Evolutionary conservation across 1,284 basidiomycete species (phyloP).

Genomic region (Puccinia hordei): DNA sequence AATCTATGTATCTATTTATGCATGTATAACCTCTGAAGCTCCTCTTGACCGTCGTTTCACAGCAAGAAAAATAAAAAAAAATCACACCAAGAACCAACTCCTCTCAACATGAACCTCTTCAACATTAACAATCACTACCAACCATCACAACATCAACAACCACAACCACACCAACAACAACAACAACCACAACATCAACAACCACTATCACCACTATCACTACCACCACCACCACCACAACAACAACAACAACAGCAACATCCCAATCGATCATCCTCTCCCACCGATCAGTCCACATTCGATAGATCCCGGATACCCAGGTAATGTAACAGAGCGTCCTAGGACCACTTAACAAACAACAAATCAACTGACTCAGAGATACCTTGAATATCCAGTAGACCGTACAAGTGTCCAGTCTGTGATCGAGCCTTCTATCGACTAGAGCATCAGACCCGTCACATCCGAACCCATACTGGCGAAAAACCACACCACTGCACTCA

Average conservation of each 20-base stretch:
- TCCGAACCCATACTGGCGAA: conserved; percentile 51
- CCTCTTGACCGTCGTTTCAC: conserved; percentile 1
- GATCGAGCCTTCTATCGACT: conserved; percentile 85
- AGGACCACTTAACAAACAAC: background rate
- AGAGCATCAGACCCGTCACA: conserved; percentile 77
- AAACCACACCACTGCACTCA: conserved; percentile 49
- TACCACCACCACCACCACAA: too few species aligned
- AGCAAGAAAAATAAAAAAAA: too few species aligned
- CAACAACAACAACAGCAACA: background rate
- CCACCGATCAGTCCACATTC: background rate
- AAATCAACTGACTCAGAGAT: background rate
- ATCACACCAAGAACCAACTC: too few species aligned
- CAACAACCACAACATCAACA: background rate
- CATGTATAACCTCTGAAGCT: too few species aligned
- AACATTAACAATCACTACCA: background rate
- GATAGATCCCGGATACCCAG: background rate
- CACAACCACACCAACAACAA: too few species aligned
- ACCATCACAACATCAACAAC: background rate
- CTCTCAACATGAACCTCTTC: background rate
- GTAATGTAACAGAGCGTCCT: background rate
- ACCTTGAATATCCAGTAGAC: conserved; percentile 61
- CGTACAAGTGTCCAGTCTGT: conserved; percentile 94
- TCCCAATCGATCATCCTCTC: conserved; percentile 2
- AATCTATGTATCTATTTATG: too few species aligned
- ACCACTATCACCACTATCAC: background rate